Evolutionary conservation across 1,139 yeast genomes (phyloP), one percentile per base, ranked within the genome.

Genomic region (Saccharomyces hybrid): DNA sequence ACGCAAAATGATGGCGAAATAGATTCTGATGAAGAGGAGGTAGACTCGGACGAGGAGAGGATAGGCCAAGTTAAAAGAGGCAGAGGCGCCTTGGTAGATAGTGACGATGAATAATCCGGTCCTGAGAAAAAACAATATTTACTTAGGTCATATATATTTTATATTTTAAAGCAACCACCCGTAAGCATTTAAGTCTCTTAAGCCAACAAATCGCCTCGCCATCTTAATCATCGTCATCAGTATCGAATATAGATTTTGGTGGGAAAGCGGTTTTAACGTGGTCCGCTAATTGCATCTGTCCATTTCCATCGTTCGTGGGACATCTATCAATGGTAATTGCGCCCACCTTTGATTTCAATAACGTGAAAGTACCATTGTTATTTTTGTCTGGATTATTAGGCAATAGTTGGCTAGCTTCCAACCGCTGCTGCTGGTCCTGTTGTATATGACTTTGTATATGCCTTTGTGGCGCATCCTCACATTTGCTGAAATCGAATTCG

Each of bases 241-340:
- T 71, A 57, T 69, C 73, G 57, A 71, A 72, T 7, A 71, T 63
- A 4, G 75, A 70, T 48, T 58, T 63, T 26, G 75, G 73, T 5
- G 76, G 76, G 32, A 70, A 48, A 20, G 64, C 57, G 2, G 71
- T 64, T 13, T 52, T 57, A 23, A 59, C 48, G 6, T 47, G 38
- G n/a, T 50, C 42, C 8, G 51, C 28, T 25, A 47, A 23, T 52
- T 25, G 16, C 29, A 20, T 52, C 11, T 28, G 41, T 20, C 23
- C 42, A 51, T 41, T 11, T 31, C 9, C 46, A 8, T 34, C 46
- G 25, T 20, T 25, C 11, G 47, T 34, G 6, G 49, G 55, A 23
- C 62, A 60, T 7, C 57, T 49, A 41, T 59, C 53, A 5, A 62
- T 51, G 0, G 57, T 56, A 26, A 63, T 62, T 31, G 52, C 56